Evolutionary conservation across 306 rosid genomes (phyloP).

Genomic region (Quercus aquifolioides): DNA sequence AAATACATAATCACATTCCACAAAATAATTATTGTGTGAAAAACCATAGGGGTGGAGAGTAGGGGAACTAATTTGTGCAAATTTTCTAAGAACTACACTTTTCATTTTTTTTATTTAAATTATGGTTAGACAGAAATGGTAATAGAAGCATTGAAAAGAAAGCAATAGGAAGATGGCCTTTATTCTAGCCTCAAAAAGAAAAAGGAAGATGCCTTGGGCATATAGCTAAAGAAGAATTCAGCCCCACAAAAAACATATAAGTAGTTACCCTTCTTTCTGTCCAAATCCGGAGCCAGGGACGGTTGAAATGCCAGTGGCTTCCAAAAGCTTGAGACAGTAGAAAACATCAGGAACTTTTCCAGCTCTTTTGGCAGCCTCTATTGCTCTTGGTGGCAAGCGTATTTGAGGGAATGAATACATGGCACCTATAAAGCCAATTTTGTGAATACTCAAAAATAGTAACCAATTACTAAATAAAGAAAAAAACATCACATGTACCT

Average conservation of each 20-base stretch:
- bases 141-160: not conserved
- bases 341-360: constrained; percentile 92
- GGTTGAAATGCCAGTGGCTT: constrained; percentile 97
- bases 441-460: constrained; percentile 8
- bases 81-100: not conserved
- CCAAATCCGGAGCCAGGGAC: constrained; percentile 99
- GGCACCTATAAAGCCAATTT: constrained; percentile 66
- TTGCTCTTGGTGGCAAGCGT: constrained; percentile 77
- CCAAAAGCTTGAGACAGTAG: constrained; percentile 96
- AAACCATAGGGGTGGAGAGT: not conserved
- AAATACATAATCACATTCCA: constrained; percentile 4
- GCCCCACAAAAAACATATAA: not conserved
- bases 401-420: constrained; percentile 99
- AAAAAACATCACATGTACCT: not conserved
- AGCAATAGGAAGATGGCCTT: not conserved
- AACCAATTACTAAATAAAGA: not conserved
- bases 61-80: not conserved
- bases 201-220: not conserved
- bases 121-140: not conserved
- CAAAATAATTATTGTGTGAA: not conserved
- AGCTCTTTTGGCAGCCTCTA: constrained; percentile 75
- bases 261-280: constrained; percentile 89
- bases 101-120: too few relatives aligned
- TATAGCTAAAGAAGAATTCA: not conserved
- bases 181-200: not conserved